Conservation (phyloP, 2,329 filamentous ascomycete species). For the Gyromitra esculenta region DNA sequence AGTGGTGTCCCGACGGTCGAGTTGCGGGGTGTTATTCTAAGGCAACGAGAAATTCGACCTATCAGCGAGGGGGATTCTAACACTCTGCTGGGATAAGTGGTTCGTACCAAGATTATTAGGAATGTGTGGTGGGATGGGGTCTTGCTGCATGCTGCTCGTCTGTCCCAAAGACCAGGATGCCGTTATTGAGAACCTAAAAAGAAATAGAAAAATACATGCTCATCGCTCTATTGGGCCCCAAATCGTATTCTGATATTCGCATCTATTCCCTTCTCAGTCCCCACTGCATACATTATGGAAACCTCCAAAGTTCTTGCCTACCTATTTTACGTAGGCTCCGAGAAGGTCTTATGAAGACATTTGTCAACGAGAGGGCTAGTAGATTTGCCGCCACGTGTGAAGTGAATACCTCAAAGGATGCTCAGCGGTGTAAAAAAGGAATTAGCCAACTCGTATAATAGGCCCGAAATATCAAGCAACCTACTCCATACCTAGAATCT, state of each 20-base stretch:
- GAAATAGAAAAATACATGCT: background rate
- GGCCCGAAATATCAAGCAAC: background rate
- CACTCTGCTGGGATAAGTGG: background rate
- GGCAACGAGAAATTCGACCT: background rate
- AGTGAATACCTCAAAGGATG: background rate
- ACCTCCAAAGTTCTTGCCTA: background rate
- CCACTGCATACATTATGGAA: background rate
- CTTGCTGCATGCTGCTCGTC: conserved; percentile 17
- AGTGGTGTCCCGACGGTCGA: background rate
- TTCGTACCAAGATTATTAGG: too few relatives aligned
- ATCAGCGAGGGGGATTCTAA: background rate
- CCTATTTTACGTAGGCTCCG: background rate
- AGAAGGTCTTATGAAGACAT: background rate
- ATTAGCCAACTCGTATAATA: background rate
- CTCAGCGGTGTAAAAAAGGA: background rate
- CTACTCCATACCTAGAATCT: background rate
- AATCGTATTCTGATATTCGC: background rate
- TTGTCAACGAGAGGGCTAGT: background rate
- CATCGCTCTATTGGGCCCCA: conserved; percentile 5
- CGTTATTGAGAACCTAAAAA: background rate
- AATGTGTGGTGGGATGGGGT: conserved; percentile 4
- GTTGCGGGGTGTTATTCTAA: conserved; percentile 18
- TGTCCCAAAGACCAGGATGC: conserved; percentile 4
- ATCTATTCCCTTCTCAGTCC: conserved; percentile 15
- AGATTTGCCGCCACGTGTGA: background rate